Evolutionary conservation across 257 asterid genomes (phyloP).

Genomic region (Datura wrightii): DNA sequence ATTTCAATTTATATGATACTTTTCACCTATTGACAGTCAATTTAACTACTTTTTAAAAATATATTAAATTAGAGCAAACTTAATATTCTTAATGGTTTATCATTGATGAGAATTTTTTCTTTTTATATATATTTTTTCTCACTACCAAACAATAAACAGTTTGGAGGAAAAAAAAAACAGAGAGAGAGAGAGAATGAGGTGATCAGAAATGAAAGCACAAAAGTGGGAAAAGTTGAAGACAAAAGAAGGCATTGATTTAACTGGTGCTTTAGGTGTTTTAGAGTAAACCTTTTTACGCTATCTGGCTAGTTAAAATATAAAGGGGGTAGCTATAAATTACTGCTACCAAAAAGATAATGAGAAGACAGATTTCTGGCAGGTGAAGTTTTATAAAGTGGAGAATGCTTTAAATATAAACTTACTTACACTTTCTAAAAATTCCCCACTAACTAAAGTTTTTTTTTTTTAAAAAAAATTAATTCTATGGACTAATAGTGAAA

Average conservation of each 20-base stretch:
- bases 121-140: neutral
- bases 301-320: slow-evolving; percentile 19
- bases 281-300: slow-evolving; percentile 32
- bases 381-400: slow-evolving; percentile 23
- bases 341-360: slow-evolving; percentile 28
- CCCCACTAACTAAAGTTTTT: slow-evolving; percentile 19
- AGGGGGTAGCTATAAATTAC: slow-evolving; percentile 25
- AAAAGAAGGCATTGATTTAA: slow-evolving; percentile 30
- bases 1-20: neutral
- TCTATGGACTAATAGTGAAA: neutral
- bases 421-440: neutral
- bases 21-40: too few relatives aligned
- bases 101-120: neutral
- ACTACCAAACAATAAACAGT: neutral
- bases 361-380: slow-evolving; percentile 35
- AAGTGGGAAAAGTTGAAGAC: slow-evolving; percentile 32
- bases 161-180: neutral
- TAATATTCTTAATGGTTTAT: too few relatives aligned
- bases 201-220: slow-evolving; percentile 25
- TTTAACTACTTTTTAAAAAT: too few relatives aligned
- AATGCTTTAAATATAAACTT: neutral
- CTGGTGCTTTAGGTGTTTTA: slow-evolving; percentile 4
- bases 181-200: neutral
- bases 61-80: too few relatives aligned
- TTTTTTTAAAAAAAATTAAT: neutral